phyloP scores from a whole-genome alignment of 176 grass and related monocot species.

The Oryza brachyantha region DNA sequence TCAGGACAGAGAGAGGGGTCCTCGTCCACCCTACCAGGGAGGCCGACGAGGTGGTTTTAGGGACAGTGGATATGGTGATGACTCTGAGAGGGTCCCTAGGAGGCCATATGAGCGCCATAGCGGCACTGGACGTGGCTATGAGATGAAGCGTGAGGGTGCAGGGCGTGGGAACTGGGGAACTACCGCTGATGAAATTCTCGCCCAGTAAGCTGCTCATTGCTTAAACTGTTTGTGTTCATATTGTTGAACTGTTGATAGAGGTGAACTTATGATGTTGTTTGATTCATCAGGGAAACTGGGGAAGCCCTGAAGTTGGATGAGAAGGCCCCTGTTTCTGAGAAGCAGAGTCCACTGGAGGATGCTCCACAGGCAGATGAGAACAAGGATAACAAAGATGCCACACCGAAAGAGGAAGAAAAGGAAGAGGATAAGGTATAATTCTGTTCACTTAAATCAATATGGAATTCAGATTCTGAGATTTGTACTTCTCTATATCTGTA shows the following conservation, averaged over 20 bases:
- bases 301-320: slow-evolving; percentile 55
- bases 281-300: slow-evolving; percentile 58
- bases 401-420: slow-evolving; percentile 52
- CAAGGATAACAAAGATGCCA: slow-evolving; percentile 56
- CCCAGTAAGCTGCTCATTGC: slow-evolving; percentile 37
- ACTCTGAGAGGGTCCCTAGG: slow-evolving; percentile 52
- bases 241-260: neutral
- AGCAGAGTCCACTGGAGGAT: slow-evolving; percentile 47
- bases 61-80: slow-evolving; percentile 50
- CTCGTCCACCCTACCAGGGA: slow-evolving; percentile 46
- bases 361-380: slow-evolving; percentile 32
- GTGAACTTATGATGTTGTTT: slow-evolving; percentile 27
- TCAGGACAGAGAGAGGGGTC: slow-evolving; percentile 46
- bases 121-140: slow-evolving; percentile 76
- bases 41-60: slow-evolving; percentile 55
- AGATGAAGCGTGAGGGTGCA: slow-evolving; percentile 70
- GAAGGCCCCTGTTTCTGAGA: slow-evolving; percentile 58
- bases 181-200: slow-evolving; percentile 56
- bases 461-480: neutral
- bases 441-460: neutral
- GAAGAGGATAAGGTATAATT: slow-evolving; percentile 82
- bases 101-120: slow-evolving; percentile 78
- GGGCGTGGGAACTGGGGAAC: slow-evolving; percentile 93
- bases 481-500: neutral
- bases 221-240: neutral